Base-by-base conservation (phyloP, 1,284 basidiomycete genomes). In the Vanrija humicola region DNA sequence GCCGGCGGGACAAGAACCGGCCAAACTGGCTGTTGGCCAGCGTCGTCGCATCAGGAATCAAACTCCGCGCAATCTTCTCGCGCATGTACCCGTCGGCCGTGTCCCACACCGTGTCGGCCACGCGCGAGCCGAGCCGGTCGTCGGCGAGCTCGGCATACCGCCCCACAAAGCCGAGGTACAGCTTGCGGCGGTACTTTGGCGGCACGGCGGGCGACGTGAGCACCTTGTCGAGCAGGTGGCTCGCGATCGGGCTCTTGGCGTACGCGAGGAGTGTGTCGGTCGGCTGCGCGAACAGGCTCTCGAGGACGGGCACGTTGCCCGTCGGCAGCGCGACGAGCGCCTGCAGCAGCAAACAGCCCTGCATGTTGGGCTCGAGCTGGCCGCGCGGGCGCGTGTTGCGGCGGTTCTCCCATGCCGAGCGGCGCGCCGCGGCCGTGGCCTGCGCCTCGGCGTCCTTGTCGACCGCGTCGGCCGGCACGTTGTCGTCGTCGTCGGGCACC, bases 11-110 rank as follows among this genome's bases (percentile, higher is more conserved):
- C 65, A 96, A 90, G 79, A 85, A 95, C 70, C 89, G 90, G 39
- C 91, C 93, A 65, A 86, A 95, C 67, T 82, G 86, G 1, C 88
- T 90, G 6, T 81, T 84, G 1, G 84, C 83, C 19, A 97, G 82
- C 18, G 79, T 78, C 25, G 83, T 82, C 61, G 91, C 87, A 54
- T 89, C 82, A 0, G 82, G 77, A 25, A 90, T 77, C 10, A 95
- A 77, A 12, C 87, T 87, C 15, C 84, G 83, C 1, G 88, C 91
- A 49, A 97, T 90, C 75, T 93, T 94, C 77, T 95, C 91, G 79
- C 88, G 92, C 63, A 95, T 81, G 76, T 88, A 96, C 1, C 90
- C 87, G 76, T 97, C 94, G 15, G 89, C 86, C 56, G 83, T 84
- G 1, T 82, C 83, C 89, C 90, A 97, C 63, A 87, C 88, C 23